Percentiles rank a stretch among this genome's conserved stretches.
Evolutionary conservation across 192 early-diverging fungal species (phyloP).

Genomic region (Backusella psychrophila): DNA sequence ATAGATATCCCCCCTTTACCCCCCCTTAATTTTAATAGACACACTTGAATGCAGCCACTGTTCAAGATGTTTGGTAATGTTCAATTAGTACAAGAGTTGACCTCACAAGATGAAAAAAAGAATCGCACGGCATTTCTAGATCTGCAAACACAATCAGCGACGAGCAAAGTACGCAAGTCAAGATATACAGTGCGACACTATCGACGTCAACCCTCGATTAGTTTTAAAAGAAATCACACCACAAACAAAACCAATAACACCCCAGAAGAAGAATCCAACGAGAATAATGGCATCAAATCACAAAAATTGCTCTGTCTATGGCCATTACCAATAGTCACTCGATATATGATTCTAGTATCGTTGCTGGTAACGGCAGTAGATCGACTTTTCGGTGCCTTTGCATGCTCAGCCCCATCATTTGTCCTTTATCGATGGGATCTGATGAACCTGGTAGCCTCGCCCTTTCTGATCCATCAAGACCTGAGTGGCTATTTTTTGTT

Average conservation of each 20-base stretch:
- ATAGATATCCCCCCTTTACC: background rate
- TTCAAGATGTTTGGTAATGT: slow-evolving; percentile 33
- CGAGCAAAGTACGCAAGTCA: background rate
- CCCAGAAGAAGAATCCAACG: background rate
- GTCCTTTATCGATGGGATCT: slow-evolving; percentile 24
- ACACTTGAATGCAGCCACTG: slow-evolving; percentile 8
- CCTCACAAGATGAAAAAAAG: slow-evolving; percentile 7
- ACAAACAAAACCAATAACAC: background rate
- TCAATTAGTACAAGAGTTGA: slow-evolving; percentile 34
- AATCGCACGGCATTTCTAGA: background rate
- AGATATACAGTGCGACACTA: background rate
- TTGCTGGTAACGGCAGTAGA: slow-evolving; percentile 11
- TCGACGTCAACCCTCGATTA: background rate
- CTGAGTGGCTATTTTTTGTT: slow-evolving; percentile 20
- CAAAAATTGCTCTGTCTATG: slow-evolving; percentile 32
- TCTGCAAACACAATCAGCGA: background rate
- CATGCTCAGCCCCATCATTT: slow-evolving; percentile 24
- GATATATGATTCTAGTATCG: slow-evolving; percentile 25
- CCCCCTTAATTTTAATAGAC: background rate
- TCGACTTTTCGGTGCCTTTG: background rate
- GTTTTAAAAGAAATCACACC: background rate
- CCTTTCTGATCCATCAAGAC: slow-evolving; percentile 23
- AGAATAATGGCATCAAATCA: slow-evolving; percentile 24
- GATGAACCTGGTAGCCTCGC: slow-evolving; percentile 35
- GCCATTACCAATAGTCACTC: slow-evolving; percentile 33